A percentile compares a stretch with the other conserved stretches of the same genome.
These are phyloP conservation scores for Tephrocybe rancida DNA, from an alignment of 768 basidiomycete genomes.

Conservation along the genomic window DNA sequence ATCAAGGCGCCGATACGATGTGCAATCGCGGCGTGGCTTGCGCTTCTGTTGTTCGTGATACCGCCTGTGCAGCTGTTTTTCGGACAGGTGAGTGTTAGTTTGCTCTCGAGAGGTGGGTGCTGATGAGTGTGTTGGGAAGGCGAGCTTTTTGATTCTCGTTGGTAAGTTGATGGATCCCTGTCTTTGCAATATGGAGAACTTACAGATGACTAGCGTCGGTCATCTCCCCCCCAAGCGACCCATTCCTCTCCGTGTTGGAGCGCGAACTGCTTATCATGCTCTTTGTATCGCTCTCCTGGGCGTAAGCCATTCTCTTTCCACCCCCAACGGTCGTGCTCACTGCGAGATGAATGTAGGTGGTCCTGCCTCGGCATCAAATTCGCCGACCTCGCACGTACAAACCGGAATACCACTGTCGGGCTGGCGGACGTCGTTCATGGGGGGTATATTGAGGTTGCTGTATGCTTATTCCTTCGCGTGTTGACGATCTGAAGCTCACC, in stretches of 20 bases:
- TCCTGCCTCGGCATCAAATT: slow-evolving; percentile 64
- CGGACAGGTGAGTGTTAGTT: slow-evolving; percentile 52
- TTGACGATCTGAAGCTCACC: background rate
- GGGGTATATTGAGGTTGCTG: slow-evolving; percentile 54
- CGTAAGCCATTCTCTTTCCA: slow-evolving; percentile 41
- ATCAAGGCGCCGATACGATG: slow-evolving; percentile 67
- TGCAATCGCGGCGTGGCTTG: slow-evolving; percentile 63
- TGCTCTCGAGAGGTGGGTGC: background rate
- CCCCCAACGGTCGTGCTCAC: background rate
- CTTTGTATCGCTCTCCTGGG: slow-evolving; percentile 57
- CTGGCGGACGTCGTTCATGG: slow-evolving; percentile 46
- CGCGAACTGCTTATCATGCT: slow-evolving; percentile 58
- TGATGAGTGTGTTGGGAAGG: slow-evolving; percentile 35
- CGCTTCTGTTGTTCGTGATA: slow-evolving; percentile 60
- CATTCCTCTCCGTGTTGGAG: slow-evolving; percentile 69
- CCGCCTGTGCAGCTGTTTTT: slow-evolving; percentile 46
- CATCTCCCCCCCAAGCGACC: slow-evolving; percentile 67
- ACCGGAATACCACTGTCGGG: slow-evolving; percentile 40
- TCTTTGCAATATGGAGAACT: background rate
- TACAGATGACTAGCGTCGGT: slow-evolving; percentile 49
- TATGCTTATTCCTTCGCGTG: slow-evolving; percentile 19
- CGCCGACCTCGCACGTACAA: slow-evolving; percentile 54
- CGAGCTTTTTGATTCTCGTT: slow-evolving; percentile 65
- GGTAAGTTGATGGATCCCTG: slow-evolving; percentile 33
- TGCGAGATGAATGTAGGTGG: slow-evolving; percentile 59